phyloP scores from a whole-genome alignment of 495 filamentous ascomycete genomes.

The Penicillium odoratum region DNA sequence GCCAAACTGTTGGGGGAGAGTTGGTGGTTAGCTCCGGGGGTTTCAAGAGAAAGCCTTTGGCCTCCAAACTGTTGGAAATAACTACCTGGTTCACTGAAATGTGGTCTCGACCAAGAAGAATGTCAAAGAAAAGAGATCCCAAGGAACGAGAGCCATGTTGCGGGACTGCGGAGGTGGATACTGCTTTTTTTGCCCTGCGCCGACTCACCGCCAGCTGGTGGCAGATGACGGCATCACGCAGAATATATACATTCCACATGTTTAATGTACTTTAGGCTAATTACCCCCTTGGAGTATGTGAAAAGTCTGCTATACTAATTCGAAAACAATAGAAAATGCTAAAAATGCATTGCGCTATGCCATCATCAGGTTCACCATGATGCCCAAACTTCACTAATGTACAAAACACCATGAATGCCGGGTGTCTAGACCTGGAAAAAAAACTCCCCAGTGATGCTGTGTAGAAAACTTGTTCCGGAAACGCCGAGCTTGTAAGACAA shows the following conservation, averaged over 20 bases:
- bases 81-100: constrained; percentile 8
- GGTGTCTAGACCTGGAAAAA: constrained; percentile 31
- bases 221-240: constrained; percentile 26
- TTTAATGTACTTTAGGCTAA: background rate
- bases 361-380: constrained; percentile 11
- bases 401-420: constrained; percentile 36
- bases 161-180: constrained; percentile 15
- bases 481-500: constrained; percentile 27
- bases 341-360: constrained; percentile 22
- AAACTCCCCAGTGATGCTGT: constrained; percentile 46
- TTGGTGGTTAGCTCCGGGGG: background rate
- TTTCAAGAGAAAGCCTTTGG: background rate
- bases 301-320: too few species aligned
- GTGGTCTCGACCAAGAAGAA: constrained; percentile 11
- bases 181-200: constrained; percentile 21
- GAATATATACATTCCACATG: constrained; percentile 1
- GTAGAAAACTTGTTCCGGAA: constrained; percentile 24
- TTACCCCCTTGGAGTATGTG: too few species aligned
- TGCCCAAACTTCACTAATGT: constrained; percentile 39
- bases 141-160: constrained; percentile 13
- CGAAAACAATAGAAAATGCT: background rate
- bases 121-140: constrained; percentile 7
- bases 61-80: background rate
- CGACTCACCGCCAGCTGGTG: constrained; percentile 29
- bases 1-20: constrained; percentile 8